Evolutionary conservation across 164 flowering plant genomes (phyloP).

Genomic region (Paratinospora sagittata): DNA sequence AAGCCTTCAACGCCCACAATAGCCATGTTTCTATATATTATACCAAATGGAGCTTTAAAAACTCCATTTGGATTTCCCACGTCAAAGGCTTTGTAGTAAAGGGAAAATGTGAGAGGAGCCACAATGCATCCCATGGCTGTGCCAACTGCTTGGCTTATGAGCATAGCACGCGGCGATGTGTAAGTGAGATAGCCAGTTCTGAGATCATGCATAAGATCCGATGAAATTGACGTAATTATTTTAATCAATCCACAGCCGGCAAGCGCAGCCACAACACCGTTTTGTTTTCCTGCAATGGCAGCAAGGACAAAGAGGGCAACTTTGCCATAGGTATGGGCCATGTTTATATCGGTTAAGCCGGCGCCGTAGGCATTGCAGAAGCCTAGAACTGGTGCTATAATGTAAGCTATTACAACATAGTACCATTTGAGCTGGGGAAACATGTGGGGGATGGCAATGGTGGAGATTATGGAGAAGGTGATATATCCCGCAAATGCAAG

Average conservation of each 20-base stretch:
- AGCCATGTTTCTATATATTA: conserved; percentile 89
- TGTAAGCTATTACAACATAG: conserved; percentile 58
- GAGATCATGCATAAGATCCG: conserved; percentile 90
- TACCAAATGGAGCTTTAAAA: conserved; percentile 84
- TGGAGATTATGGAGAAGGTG: conserved; percentile 50
- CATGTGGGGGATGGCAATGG: conserved; percentile 70
- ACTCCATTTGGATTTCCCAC: conserved; percentile 75
- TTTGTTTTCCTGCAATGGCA: conserved; percentile 48
- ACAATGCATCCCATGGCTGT: conserved; percentile 89
- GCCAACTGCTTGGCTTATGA: conserved; percentile 73
- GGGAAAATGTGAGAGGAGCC: conserved; percentile 77
- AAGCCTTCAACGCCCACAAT: conserved; percentile 84
- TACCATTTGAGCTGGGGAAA: conserved; percentile 86
- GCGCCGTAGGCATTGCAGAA: conserved; percentile 97
- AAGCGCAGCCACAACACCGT: conserved; percentile 89
- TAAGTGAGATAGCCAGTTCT: conserved; percentile 82
- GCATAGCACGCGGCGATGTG: conserved; percentile 86
- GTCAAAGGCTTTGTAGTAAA: conserved; percentile 92
- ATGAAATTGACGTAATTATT: conserved; percentile 64
- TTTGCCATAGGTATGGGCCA: conserved; percentile 88
- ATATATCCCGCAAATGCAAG: conserved; percentile 53
- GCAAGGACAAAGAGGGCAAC: conserved; percentile 71
- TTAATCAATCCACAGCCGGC: conserved; percentile 82
- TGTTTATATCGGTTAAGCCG: conserved; percentile 86
- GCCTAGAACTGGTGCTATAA: conserved; percentile 73